These are phyloP conservation scores for Aspergillus hortae DNA, from an alignment of 2,329 filamentous ascomycete species.

Conservation along the genomic window DNA sequence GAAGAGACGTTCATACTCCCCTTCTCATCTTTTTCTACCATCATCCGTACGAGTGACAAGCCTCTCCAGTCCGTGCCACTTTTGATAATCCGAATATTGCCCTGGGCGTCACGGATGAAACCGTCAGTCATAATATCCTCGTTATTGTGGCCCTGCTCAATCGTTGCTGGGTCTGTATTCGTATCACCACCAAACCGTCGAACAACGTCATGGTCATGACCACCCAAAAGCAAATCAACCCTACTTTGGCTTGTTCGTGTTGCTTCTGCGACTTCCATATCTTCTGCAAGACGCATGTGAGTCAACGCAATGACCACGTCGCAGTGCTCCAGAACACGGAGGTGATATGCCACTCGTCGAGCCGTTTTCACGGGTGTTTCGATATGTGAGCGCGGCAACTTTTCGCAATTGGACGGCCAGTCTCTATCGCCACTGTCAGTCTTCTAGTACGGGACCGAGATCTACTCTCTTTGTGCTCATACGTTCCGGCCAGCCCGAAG, in stretches of 20 bases:
- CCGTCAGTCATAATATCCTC: constrained; percentile 5
- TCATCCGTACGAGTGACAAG: constrained; percentile 9
- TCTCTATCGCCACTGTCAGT: constrained; percentile 6
- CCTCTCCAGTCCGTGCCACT: constrained; percentile 16
- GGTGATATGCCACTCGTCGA: constrained; percentile 2
- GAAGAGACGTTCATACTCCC: background rate
- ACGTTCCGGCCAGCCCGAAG: constrained; percentile 17
- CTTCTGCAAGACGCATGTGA: constrained; percentile 20
- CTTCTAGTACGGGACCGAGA: background rate
- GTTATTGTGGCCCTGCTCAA: constrained; percentile 10
- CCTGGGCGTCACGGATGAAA: constrained; percentile 1
- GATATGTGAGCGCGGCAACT: constrained; percentile 9
- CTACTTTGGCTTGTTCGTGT: constrained; percentile 11
- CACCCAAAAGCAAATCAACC: constrained; percentile 22
- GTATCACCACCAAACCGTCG: constrained; percentile 16
- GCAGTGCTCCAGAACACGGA: constrained; percentile 12
- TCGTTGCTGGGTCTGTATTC: constrained; percentile 9
- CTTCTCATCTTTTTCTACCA: constrained; percentile 5
- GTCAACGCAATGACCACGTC: constrained; percentile 23
- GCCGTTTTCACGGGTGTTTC: constrained; percentile 1
- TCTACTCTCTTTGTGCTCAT: background rate
- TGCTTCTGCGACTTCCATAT: constrained; percentile 10
- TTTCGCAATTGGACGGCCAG: constrained; percentile 18
- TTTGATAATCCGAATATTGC: constrained; percentile 14
- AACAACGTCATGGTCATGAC: constrained; percentile 23